These are phyloP conservation scores for Hamamelis virginiana DNA, from an alignment of 164 flowering plant genomes.

Conservation along the genomic window DNA sequence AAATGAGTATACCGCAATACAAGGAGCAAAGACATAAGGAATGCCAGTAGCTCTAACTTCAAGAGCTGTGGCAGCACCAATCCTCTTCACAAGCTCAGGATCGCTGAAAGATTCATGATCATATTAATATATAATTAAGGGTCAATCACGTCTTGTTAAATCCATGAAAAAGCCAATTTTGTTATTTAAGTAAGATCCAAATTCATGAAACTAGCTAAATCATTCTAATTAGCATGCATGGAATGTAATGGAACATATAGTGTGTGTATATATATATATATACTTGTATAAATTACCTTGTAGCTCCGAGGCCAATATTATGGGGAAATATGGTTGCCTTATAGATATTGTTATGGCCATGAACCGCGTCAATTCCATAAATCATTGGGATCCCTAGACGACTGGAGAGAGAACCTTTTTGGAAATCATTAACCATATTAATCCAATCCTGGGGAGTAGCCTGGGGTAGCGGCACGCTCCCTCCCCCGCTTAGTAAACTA, in stretches of 20 bases:
- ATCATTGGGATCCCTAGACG: conserved; percentile 33
- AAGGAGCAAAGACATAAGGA: conserved; percentile 33
- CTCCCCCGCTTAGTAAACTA: conserved; percentile 31
- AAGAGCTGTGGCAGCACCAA: conserved; percentile 36
- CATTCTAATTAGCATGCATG: too few species aligned
- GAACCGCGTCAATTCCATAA: conserved; percentile 37
- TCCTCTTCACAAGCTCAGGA: conserved; percentile 27
- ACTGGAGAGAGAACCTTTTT: conserved; percentile 16
- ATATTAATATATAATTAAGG: too few species aligned
- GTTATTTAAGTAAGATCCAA: too few species aligned
- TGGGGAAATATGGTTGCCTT: conserved; percentile 37
- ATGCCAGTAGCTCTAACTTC: conserved; percentile 40
- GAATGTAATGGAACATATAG: too few species aligned
- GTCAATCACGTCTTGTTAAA: too few species aligned
- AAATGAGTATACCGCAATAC: conserved; percentile 24
- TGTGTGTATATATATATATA: too few species aligned
- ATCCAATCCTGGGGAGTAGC: conserved; percentile 24
- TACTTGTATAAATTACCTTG: conserved; percentile 28
- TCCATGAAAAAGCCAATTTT: too few species aligned
- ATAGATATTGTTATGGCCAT: conserved; percentile 39
- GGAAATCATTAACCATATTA: conserved; percentile 23
- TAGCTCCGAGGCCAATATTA: conserved; percentile 35
- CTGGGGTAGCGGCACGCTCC: conserved; percentile 22
- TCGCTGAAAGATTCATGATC: conserved; percentile 14
- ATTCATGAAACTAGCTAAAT: too few species aligned